Evolutionary conservation across 176 grass and related monocot genomes (phyloP), one percentile per base, ranked within the genome.

Genomic region (Cocos nucifera): DNA sequence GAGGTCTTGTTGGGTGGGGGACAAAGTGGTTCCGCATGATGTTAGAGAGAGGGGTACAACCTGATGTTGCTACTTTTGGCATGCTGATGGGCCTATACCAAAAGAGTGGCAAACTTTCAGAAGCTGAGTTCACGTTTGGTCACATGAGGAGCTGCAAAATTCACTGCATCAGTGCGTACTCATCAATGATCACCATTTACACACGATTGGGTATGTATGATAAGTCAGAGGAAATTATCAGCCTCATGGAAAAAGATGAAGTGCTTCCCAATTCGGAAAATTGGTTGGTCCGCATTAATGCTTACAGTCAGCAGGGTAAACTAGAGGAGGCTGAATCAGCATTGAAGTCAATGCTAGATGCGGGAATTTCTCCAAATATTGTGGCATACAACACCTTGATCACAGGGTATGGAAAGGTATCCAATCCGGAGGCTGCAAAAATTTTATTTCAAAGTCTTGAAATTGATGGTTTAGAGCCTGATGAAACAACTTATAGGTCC

Each of bases 81-180:
- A 91, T 97, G 87, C 92, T 97, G 12, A 97, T 91, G 92, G 83
- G 57, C 4, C 75, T 97, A 61, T 91, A 85, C 76, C 84, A 97
- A 77, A 91, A 85, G 73, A 82, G 61, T n/a, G 72, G 72, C 20
- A 77, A 75, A 53, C 65, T 96, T 44, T 50, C 29, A 1, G 77
- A 85, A 28, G 87, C 92, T 62, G 81, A 88, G 49, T 91, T 77
- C 58, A 14, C 85, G 61, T 97, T 97, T 54, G 15, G 56, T 3
- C 68, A 78, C 58, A 91, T 88, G 92, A 88, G 92, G 61, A 61
- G 66, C 16, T 76, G 49, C 65, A 59, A 76, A 56, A 57, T 91
- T 19, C 82, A 88, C 56, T 91, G 92, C 51, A 51, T 75, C 27
- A 82, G 66, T 65, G 92, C 83, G 5, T 96, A 96, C 63, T 96